These are phyloP conservation scores for Peronospora farinosa DNA, from an alignment of 352 stramenopile species.

Conservation along the genomic window DNA sequence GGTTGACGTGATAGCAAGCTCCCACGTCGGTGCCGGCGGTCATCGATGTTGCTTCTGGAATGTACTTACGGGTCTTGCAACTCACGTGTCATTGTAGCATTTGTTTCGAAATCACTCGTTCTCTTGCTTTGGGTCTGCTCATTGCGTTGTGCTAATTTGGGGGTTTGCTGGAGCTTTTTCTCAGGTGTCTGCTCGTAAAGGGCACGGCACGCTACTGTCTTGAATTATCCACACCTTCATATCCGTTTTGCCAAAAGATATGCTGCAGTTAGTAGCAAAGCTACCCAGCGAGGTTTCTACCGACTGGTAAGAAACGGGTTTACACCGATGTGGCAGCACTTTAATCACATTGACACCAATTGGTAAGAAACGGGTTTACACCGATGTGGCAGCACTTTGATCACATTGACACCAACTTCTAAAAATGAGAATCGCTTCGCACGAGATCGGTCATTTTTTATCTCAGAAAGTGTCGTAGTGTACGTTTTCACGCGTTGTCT, in stretches of 20 bases:
- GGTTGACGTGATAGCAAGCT: conserved; percentile 58
- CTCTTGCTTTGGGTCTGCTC: conserved; percentile 21
- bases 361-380: conserved; percentile 1
- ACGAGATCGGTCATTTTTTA: not conserved
- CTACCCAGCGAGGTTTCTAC: conserved; percentile 1
- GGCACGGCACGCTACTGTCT: conserved; percentile 49
- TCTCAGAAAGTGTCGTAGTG: not conserved
- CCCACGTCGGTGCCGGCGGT: conserved; percentile 43
- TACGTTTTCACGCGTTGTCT: conserved; percentile 20
- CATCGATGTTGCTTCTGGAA: conserved; percentile 51
- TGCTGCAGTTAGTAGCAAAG: conserved; percentile 25
- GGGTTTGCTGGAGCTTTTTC: conserved; percentile 42
- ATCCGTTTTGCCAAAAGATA: conserved; percentile 58
- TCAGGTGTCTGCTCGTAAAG: conserved; percentile 65
- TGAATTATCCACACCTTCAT: conserved; percentile 58
- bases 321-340: not conserved
- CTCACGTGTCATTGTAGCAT: conserved; percentile 27
- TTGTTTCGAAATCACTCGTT: conserved; percentile 35
- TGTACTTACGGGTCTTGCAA: conserved; percentile 37
- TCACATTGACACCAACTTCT: conserved; percentile 7
- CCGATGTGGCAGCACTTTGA: not conserved
- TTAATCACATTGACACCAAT: not conserved
- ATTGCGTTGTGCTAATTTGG: too few species aligned
- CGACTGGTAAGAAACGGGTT: conserved; percentile 5
- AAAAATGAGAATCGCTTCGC: conserved; percentile 13